Evolutionary conservation across 2,329 filamentous ascomycete species (phyloP).

Genomic region (Colletotrichum limetticola): DNA sequence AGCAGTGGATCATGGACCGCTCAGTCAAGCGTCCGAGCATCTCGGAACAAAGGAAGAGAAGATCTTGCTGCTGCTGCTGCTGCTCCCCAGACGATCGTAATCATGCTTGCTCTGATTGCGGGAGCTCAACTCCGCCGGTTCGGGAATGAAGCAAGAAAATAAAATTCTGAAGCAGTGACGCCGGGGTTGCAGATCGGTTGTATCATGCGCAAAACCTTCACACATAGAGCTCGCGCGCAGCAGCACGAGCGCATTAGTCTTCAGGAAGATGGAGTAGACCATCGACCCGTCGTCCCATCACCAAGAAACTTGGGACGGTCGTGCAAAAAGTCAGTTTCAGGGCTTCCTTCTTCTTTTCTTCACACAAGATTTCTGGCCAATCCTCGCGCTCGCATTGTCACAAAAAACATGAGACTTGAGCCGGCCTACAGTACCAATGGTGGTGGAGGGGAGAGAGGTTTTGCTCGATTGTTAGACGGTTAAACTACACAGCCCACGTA

Average conservation of each 20-base stretch:
- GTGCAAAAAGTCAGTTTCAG: conserved; percentile 27
- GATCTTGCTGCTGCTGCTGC: not conserved
- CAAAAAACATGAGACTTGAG: not conserved
- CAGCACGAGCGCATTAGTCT: conserved; percentile 14
- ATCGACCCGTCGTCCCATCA: conserved; percentile 24
- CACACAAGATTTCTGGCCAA: not conserved
- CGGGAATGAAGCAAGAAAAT: too few species aligned
- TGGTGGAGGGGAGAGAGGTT: conserved; percentile 12
- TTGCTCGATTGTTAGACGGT: not conserved
- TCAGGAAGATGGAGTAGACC: conserved; percentile 1
- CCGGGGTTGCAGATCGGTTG: conserved; percentile 33
- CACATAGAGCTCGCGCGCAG: conserved; percentile 15
- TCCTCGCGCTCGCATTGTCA: not conserved
- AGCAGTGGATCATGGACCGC: not conserved
- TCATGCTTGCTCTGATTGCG: conserved; percentile 5
- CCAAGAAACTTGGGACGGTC: conserved; percentile 18
- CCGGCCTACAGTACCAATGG: not conserved
- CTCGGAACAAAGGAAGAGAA: not conserved
- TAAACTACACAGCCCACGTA: conserved; percentile 13
- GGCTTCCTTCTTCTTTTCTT: not conserved
- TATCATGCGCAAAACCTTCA: conserved; percentile 27
- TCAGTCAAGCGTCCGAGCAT: not conserved
- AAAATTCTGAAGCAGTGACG: conserved; percentile 31
- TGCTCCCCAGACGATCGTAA: conserved; percentile 21
- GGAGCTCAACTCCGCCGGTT: not conserved